Base-by-base conservation (phyloP, 2,329 filamentous ascomycete species). In the Chaetomium sp. region DNA sequence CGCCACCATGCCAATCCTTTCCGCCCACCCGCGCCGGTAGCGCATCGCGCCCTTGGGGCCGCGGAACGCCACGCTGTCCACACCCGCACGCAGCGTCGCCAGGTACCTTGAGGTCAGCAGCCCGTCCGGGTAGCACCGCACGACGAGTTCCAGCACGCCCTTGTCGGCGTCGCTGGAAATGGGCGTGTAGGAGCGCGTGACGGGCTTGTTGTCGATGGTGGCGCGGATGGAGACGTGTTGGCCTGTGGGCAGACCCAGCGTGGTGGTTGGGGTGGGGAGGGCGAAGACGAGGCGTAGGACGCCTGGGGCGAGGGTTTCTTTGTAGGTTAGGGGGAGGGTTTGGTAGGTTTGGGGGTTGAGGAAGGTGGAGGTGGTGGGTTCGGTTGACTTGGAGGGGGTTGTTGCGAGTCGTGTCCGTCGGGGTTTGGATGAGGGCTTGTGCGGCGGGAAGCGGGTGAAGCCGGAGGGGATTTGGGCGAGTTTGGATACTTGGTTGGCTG, bases 1-100 rank as follows among this genome's bases (percentile, higher is more conserved):
- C 1, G 82, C 83, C 1, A 87, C 71, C 84, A 87, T 86, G 63
- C 83, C 83, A 49, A 87, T 79, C 50, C 76, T 73, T 67, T 76
- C 78, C 57, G 75, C 76, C 0, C 80, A 73, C 0, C 76, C 77
- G 23, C 75, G 77, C 19, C 72, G 72, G 71, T 86, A 86, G 10
- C 77, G 77, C 82, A 86, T 85, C 1, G 82, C 79, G 10, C 84
- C 84, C 71, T 85, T 86, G 45, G 85, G 84, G 0, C 84, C 85
- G 16, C 84, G 79, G 70, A 87, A 80, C 3, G 78, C 74, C 3
- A 85, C 67, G 78, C 35, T 74, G 60, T 85, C 81, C 16, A 56
- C 38, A 0, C 83, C 83, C 8, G 79, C 62, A 2, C 23, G 13
- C 8, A 87, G 76, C 50, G 76, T 72, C 1, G 75, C 76, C 2